Percentiles rank a stretch among this genome's conserved stretches.
phyloP scores from a whole-genome alignment of 73 alveolate species.

The Tetrahymena thermophila region DNA sequence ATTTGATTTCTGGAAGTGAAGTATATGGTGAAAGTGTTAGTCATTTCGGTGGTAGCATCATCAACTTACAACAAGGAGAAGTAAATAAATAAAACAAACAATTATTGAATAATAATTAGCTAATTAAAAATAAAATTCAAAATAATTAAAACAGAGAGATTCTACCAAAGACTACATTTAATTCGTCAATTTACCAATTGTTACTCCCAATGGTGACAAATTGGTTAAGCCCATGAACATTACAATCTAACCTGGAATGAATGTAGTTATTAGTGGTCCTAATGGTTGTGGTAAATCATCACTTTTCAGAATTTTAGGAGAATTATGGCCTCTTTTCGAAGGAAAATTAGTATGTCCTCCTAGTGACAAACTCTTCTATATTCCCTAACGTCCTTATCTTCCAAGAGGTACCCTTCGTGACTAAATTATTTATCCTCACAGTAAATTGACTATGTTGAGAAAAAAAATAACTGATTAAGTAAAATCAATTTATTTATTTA shows the following conservation, averaged over 20 bases:
- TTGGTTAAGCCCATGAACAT: constrained; percentile 60
- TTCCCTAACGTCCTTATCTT: constrained; percentile 91
- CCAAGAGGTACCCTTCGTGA: constrained; percentile 90
- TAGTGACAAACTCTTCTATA: constrained; percentile 66
- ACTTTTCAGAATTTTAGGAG: constrained; percentile 89
- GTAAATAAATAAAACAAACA: background rate
- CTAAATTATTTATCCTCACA: constrained; percentile 83
- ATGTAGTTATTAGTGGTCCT: constrained; percentile 83
- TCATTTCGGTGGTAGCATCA: background rate
- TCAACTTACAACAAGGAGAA: constrained; percentile 13
- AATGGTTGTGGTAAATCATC: constrained; percentile 93
- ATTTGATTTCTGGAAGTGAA: background rate
- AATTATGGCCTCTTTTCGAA: constrained; percentile 85
- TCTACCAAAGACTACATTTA: constrained; percentile 41
- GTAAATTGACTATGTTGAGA: constrained; percentile 37
- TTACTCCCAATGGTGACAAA: constrained; percentile 83
- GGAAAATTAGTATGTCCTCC: constrained; percentile 78
- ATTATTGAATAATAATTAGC: background rate
- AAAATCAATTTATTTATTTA: too few relatives aligned
- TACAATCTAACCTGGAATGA: constrained; percentile 63
- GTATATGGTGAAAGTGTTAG: background rate
- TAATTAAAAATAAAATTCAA: background rate
- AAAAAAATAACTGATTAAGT: constrained; percentile 27
- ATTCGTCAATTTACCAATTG: constrained; percentile 76
- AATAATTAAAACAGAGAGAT: background rate